Evolutionary conservation across 352 stramenopile genomes (phyloP).

Genomic region (Globisporangium parvum): DNA sequence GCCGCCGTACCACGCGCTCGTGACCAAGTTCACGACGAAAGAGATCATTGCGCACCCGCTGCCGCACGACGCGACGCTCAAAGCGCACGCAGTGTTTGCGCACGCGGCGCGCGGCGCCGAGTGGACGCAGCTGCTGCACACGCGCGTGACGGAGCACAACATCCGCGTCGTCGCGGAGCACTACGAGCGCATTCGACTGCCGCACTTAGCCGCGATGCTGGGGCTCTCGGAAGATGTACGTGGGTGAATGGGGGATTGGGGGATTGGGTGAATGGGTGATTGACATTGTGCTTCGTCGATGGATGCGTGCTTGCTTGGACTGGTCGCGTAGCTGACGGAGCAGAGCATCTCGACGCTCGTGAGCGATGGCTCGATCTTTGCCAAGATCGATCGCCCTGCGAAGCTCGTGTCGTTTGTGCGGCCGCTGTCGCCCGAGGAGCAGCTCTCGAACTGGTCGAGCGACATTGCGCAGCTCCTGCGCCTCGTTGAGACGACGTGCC

Average conservation of each 20-base stretch:
- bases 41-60: constrained; percentile 97
- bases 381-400: constrained; percentile 97
- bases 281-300: neutral
- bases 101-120: constrained; percentile 59
- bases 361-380: constrained; percentile 90
- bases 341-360: constrained; percentile 88
- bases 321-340: constrained; percentile 46
- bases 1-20: constrained; percentile 48
- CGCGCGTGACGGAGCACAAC: constrained; percentile 96
- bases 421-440: constrained; percentile 87
- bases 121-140: constrained; percentile 89
- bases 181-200: constrained; percentile 93
- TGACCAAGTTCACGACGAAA: constrained; percentile 92
- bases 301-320: neutral
- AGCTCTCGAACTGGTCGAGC: constrained; percentile 94
- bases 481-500: constrained; percentile 96
- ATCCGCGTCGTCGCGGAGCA: constrained; percentile 92
- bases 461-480: constrained; percentile 96
- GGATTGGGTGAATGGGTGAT: neutral
- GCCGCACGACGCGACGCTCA: constrained; percentile 77
- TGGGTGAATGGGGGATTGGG: constrained; percentile 4
- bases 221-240: constrained; percentile 86
- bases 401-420: constrained; percentile 94
- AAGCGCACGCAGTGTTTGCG: constrained; percentile 82
- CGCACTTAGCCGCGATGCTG: constrained; percentile 92